Percentiles rank a stretch among this genome's conserved stretches.
Evolutionary conservation across 1,284 basidiomycete genomes (phyloP).

Genomic region (Puccinia hordei): DNA sequence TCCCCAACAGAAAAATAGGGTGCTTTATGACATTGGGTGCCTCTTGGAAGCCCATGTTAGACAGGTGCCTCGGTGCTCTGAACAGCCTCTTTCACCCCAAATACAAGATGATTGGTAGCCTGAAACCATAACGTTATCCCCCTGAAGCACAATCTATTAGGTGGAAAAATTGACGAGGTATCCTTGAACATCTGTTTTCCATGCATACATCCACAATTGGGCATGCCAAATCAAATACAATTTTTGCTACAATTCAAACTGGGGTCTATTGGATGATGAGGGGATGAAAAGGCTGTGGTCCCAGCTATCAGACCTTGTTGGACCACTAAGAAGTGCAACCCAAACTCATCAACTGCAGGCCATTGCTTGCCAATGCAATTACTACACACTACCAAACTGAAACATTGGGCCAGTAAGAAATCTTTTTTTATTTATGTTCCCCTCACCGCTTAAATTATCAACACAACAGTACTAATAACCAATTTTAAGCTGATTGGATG

Average conservation of each 20-base stretch:
- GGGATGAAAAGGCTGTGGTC: constrained; percentile 42
- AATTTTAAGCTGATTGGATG: too few relatives aligned
- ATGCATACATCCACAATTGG: constrained; percentile 49
- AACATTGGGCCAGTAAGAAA: too few relatives aligned
- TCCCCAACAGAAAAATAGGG: not conserved
- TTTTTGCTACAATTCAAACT: not conserved
- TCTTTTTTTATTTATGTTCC: too few relatives aligned
- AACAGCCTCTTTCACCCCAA: not conserved
- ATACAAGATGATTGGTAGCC: not conserved
- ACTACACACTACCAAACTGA: not conserved
- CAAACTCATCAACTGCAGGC: constrained; percentile 4
- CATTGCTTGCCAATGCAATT: not conserved
- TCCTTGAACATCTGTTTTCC: constrained; percentile 34
- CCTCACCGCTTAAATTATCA: too few relatives aligned
- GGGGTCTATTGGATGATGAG: constrained; percentile 38
- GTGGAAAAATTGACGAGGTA: not conserved
- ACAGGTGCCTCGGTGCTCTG: not conserved
- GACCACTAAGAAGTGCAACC: constrained; percentile 7
- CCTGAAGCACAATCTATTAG: not conserved
- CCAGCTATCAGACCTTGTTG: not conserved
- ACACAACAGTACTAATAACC: too few relatives aligned
- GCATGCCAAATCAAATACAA: constrained; percentile 30
- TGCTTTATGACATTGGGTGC: constrained; percentile 25
- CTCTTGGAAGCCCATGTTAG: constrained; percentile 18
- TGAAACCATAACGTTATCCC: too few relatives aligned